Conservation (phyloP, 2,329 filamentous ascomycete species). For the Rachicladosporium sp. region DNA sequence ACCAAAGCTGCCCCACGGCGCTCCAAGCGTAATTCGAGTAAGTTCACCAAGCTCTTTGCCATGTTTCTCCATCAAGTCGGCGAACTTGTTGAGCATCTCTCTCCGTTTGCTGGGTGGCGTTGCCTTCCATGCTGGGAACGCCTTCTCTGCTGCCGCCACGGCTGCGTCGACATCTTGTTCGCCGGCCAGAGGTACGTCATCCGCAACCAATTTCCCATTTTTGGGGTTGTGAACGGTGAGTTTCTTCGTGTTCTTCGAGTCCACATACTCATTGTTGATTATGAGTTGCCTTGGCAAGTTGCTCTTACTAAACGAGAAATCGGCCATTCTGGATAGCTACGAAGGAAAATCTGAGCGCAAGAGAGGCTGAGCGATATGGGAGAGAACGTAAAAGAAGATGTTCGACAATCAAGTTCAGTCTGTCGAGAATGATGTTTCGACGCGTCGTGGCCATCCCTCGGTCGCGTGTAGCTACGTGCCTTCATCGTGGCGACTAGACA, state of each 20-base stretch:
- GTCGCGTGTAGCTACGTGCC: too few relatives aligned
- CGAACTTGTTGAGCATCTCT: constrained; percentile 57
- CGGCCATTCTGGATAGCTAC: too few relatives aligned
- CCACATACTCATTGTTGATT: too few relatives aligned
- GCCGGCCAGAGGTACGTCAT: constrained; percentile 38
- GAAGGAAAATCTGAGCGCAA: too few relatives aligned
- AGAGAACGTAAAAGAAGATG: too few relatives aligned
- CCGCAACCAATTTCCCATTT: constrained; percentile 37
- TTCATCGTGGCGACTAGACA: too few relatives aligned
- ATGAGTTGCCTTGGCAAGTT: too few relatives aligned
- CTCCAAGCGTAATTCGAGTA: constrained; percentile 35
- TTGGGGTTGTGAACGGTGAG: constrained; percentile 39
- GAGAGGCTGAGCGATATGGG: too few relatives aligned
- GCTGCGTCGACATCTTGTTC: constrained; percentile 44
- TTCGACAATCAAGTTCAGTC: too few relatives aligned
- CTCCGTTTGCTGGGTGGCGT: constrained; percentile 48
- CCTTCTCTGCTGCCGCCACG: constrained; percentile 47
- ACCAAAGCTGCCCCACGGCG: constrained; percentile 33
- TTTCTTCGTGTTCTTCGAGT: constrained; percentile 22
- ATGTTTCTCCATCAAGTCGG: constrained; percentile 24
- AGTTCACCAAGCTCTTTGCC: constrained; percentile 44
- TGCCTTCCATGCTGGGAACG: constrained; percentile 56
- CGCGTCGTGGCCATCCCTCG: too few relatives aligned
- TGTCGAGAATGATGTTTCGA: too few relatives aligned
- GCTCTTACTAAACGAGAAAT: too few relatives aligned